Base-by-base conservation (phyloP, 768 basidiomycete species). In the Amanita rimosa region DNA sequence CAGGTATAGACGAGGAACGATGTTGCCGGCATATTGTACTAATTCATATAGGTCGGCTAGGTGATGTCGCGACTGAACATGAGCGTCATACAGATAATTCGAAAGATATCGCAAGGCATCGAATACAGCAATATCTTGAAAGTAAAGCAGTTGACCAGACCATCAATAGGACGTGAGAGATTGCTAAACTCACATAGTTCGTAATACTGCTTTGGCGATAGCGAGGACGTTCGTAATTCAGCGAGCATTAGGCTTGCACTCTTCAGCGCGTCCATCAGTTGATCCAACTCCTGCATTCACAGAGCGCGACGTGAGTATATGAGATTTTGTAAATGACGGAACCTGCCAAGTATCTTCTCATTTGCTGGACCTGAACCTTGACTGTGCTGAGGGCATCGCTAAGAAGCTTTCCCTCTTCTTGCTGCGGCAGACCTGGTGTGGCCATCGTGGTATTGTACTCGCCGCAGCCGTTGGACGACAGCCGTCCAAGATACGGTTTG, bases 11-110 rank as follows among this genome's bases (percentile, higher is more conserved):
- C 92, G 81, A 21, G 92, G 92, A 43, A 95, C 84, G 63, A 96
- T 94, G 63, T 94, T 95, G 61, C 92, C 91, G 31, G 92, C 92
- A 63, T 95, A 99, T 78, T 99, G 96, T n/a, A 99, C 96, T 54
- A 98, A 81, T 64, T 99, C 96, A 68, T 99, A 99, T 38, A 99
- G 74, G 73, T 99, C 96, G 40, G 96, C 96, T 50, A 99, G 79
- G 57, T 98, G 96, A 63, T 99, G 95, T 61, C 85, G 79, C 44
- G 85, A 83, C 52, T 86, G 81, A 19, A 79, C 83, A 67, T 99
- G 96, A 2, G 94, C 95, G 52, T 98, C 96, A 58, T 90, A 93
- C 52, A 99, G 81, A 65, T 97, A 98, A 62, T 92, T 94, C 24
- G 92, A 88, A 47, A 99, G 81, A 61, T 97, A 85, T 57, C 95